Base-by-base conservation (phyloP, 495 filamentous ascomycete species). In the Penicillium macrosclerotiorum region DNA sequence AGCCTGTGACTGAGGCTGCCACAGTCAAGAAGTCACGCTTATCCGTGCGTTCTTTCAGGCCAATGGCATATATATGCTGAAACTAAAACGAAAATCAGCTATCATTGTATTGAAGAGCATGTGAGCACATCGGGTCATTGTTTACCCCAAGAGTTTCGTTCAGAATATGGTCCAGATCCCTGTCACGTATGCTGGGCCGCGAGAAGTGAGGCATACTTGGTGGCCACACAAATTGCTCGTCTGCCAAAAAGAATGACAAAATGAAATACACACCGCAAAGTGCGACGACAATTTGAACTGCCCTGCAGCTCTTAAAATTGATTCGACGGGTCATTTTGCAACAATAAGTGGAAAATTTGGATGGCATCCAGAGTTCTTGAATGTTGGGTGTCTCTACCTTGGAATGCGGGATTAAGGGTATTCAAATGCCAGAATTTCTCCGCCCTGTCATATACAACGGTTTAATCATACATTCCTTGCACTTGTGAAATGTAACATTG, bases 21-120 rank as follows among this genome's bases (percentile, higher is more conserved):
- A 84, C 59, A 2, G 65, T 62, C 38, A 85, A 68, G 8, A 72
- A 78, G 69, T 88, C 81, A 17, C 79, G 77, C 22, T 82, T 79
- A 49, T 87, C 84, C 6, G 76, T 74, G 14, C 84, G 71, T 16
- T 71, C 67, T 4, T 78, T 75, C 22, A 87, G 64, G 35, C 79
- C 82, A 37, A 87, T 75, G 34, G 81, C 80, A 50, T 81, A 78
- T 20, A 86, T 44, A 31, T 67, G 58, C 24, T 64, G 37, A 40
- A 67, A 67, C 63, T 67, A 12, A 17, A n/a, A n/a, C n/a, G 13
- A 26, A 26, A 40, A 29, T 19, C 4, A 31, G 11, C 3, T 31
- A n/a, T 37, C 12, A 13, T 6, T 1, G 39, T 8, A 23, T 0
- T 30, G 8, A 16, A 27, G 3, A 18, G 47, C 12, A 24, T n/a